These are phyloP conservation scores for Cladorrhinum sp. DNA, from an alignment of 2,329 filamentous ascomycete species.

Conservation along the genomic window DNA sequence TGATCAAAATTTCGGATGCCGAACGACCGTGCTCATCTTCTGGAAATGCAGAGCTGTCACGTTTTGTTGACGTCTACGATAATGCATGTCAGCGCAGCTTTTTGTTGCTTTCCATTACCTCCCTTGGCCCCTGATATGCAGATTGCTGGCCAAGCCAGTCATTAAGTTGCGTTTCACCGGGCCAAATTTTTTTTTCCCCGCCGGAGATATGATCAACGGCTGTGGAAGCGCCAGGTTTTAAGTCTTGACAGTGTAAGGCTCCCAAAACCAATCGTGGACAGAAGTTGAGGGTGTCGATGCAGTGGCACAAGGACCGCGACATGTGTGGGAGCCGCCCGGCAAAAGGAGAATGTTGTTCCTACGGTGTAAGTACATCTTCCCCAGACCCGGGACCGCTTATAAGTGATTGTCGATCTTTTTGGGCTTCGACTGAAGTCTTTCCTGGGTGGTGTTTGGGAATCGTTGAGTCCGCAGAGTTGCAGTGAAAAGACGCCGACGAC, in stretches of 20 bases:
- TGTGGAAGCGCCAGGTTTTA: neutral
- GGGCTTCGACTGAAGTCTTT: neutral
- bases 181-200: neutral
- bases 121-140: neutral
- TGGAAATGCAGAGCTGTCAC: constrained; percentile 3
- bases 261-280: neutral
- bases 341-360: neutral
- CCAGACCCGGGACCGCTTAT: neutral
- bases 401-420: neutral
- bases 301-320: neutral
- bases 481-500: neutral
- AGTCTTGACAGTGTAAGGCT: neutral
- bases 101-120: neutral
- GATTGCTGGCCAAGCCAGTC: neutral
- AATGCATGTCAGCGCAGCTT: neutral
- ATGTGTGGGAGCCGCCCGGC: neutral
- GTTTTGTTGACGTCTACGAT: neutral
- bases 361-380: neutral
- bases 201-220: neutral
- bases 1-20: constrained; percentile 11
- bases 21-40: neutral
- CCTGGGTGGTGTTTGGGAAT: neutral
- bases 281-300: too few species aligned
- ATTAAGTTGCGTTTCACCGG: neutral
- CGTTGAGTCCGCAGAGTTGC: neutral